Conservation (phyloP, 1,139 yeast genomes). For the Kazachstania sp. region DNA sequence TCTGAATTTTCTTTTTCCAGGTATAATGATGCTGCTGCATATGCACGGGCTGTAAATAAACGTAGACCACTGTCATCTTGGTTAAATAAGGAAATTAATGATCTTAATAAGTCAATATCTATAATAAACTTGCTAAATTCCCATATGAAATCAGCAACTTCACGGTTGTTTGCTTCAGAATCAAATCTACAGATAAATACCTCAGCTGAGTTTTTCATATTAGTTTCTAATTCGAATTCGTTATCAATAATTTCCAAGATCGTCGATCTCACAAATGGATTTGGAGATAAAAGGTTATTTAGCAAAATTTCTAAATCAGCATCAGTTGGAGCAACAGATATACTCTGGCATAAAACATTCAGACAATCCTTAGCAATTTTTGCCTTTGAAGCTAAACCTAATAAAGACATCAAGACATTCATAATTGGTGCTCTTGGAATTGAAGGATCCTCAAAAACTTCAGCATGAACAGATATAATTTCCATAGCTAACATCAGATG, state of each 20-base stretch:
- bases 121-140: slow-evolving; percentile 56
- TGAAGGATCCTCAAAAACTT: slow-evolving; percentile 53
- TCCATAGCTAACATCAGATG: slow-evolving; percentile 72
- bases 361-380: slow-evolving; percentile 79
- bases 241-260: slow-evolving; percentile 78
- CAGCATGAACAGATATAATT: slow-evolving; percentile 68
- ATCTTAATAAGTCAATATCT: slow-evolving; percentile 37
- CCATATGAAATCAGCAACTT: slow-evolving; percentile 77
- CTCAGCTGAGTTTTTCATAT: slow-evolving; percentile 50
- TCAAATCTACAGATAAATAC: slow-evolving; percentile 76
- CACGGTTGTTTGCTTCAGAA: slow-evolving; percentile 53
- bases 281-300: slow-evolving; percentile 51
- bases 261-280: slow-evolving; percentile 64
- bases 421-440: slow-evolving; percentile 66
- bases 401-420: slow-evolving; percentile 51
- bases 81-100: slow-evolving; percentile 44
- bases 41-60: slow-evolving; percentile 55
- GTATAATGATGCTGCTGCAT: slow-evolving; percentile 42
- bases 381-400: slow-evolving; percentile 69
- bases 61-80: slow-evolving; percentile 56
- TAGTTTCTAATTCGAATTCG: slow-evolving; percentile 68
- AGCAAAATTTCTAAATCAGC: slow-evolving; percentile 55
- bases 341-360: slow-evolving; percentile 62
- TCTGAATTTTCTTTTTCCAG: slow-evolving; percentile 24
- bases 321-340: slow-evolving; percentile 50